Evolutionary conservation across 306 rosid genomes (phyloP), one percentile per base, ranked within the genome.

Genomic region (Mimosa bimucronata): DNA sequence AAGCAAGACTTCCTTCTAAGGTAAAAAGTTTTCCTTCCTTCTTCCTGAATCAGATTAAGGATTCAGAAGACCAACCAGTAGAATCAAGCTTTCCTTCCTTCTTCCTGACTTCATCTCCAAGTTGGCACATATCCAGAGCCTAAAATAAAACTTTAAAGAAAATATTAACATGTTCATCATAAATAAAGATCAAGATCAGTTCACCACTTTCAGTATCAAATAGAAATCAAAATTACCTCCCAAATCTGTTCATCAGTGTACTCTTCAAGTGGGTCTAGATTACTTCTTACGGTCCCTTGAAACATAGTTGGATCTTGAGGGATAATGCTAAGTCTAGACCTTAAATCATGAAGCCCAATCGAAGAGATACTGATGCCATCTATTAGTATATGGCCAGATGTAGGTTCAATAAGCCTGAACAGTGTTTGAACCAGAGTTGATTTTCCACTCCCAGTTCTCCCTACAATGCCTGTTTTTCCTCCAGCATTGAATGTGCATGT

Each of bases 231-330:
- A 71, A 48, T 76, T 40, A 94, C 98, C 98, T 91, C 94, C 97
- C 94, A 94, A 81, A 94, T 90, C 66, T 89, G 89, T 69, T 91
- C 94, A 53, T 94, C 94, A 7, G 86, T 79, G 71, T 94, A 89
- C 86, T 94, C 98, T 78, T 94, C 97, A n/a, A 91, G 89, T 0
- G 98, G 93, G 58, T 92, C 97, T 31, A 92, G 77, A 76, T 94
- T 94, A 79, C 88, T 91, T 86, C 98, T 86, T 62, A 94, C 86
- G 3, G 94, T 91, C 58, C 98, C 97, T 87, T 89, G 92, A 86
- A 94, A 94, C 98, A 94, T 94, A 60, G 97, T 94, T 73, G 98
- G 97, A 81, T 94, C 97, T 75, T 92, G 97, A 86, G 98, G 97
- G 71, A 92, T 94, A 66, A 94, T 92, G 86, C 97, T 94, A 21